phyloP scores from a whole-genome alignment of 306 rosid species.

The Mucuna pruriens region DNA sequence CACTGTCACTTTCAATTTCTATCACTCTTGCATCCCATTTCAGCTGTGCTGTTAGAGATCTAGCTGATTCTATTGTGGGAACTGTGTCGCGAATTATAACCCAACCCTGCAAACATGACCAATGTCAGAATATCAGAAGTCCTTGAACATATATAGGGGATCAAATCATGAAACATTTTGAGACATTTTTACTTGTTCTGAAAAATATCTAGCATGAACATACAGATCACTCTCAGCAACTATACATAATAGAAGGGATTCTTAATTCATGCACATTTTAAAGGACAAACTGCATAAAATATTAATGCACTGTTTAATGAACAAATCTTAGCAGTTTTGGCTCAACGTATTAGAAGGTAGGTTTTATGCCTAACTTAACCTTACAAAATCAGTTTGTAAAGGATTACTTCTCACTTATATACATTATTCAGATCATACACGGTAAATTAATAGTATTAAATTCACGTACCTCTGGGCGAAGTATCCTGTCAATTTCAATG shows the following conservation, averaged over 20 bases:
- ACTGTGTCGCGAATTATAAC: constrained; percentile 76
- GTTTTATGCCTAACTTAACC: too few relatives aligned
- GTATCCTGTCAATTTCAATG: constrained; percentile 87
- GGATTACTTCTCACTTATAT: too few relatives aligned
- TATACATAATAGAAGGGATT: background rate
- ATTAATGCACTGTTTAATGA: background rate
- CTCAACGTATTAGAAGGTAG: too few relatives aligned
- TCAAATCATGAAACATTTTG: background rate
- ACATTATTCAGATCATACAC: too few relatives aligned
- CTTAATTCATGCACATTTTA: background rate
- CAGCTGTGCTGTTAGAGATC: constrained; percentile 70
- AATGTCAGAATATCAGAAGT: constrained; percentile 31
- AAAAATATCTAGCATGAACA: background rate
- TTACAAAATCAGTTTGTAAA: too few relatives aligned
- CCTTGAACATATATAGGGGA: background rate
- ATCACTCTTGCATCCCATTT: constrained; percentile 94
- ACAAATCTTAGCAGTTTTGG: constrained; percentile 1
- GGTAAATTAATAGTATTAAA: background rate
- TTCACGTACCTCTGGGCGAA: constrained; percentile 89
- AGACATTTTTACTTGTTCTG: background rate
- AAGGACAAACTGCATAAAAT: background rate
- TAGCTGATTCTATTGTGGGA: constrained; percentile 76
- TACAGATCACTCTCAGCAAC: constrained; percentile 17
- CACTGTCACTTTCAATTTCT: constrained; percentile 82
- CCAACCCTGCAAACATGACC: constrained; percentile 82